phyloP scores from a whole-genome alignment of 345 rosid genomes.

The Euclidium syriacum region DNA sequence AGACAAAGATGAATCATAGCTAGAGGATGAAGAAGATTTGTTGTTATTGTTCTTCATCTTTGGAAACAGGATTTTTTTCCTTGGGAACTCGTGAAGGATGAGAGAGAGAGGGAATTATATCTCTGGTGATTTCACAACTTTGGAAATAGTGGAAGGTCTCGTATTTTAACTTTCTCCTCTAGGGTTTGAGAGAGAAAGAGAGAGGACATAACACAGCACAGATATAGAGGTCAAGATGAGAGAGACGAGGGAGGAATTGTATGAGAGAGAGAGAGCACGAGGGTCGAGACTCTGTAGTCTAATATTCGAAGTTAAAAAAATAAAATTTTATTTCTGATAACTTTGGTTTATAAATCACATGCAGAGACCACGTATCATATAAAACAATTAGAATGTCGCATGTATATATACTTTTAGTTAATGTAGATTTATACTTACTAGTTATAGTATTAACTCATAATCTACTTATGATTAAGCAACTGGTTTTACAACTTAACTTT shows the following conservation, averaged over 20 bases:
- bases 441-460: not conserved
- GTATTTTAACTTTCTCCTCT: slow-evolving; percentile 13
- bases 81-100: slow-evolving; percentile 33
- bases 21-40: slow-evolving; percentile 36
- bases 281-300: slow-evolving; percentile 32
- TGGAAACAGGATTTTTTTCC: slow-evolving; percentile 14
- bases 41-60: slow-evolving; percentile 37
- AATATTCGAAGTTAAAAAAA: slow-evolving; percentile 4
- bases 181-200: slow-evolving; percentile 22
- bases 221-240: slow-evolving; percentile 49
- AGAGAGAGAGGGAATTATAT: not conserved
- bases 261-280: slow-evolving; percentile 35
- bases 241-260: slow-evolving; percentile 33
- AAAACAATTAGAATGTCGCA: slow-evolving; percentile 29
- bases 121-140: slow-evolving; percentile 29
- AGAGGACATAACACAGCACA: slow-evolving; percentile 43
- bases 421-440: not conserved
- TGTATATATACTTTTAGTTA: not conserved
- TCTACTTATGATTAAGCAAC: too few relatives aligned
- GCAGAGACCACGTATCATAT: slow-evolving; percentile 30
- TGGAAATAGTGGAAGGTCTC: slow-evolving; percentile 45
- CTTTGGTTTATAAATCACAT: slow-evolving; percentile 23
- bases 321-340: not conserved
- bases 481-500: too few relatives aligned
- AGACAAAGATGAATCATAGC: slow-evolving; percentile 36